Base-by-base conservation (phyloP, 257 asterid species). In the Salvia miltiorrhiza region DNA sequence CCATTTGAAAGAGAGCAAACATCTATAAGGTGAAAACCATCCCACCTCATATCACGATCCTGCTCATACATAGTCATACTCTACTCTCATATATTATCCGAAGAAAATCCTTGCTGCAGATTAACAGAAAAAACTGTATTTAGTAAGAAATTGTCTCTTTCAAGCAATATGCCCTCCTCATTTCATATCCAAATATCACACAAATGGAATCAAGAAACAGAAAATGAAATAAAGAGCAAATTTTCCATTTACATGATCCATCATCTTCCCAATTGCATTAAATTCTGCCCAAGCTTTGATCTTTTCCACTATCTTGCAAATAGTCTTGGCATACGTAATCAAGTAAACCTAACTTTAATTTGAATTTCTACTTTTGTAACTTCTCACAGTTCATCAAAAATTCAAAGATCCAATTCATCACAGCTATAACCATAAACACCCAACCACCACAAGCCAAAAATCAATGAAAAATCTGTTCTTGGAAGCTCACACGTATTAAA, bases 11-110 rank as follows among this genome's bases (percentile, higher is more conserved):
- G 80, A 32, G 90, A 56, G 69, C 97, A 89, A 61, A 91, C 91
- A 43, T 83, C 95, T 64, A 89, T 72, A 72, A 77, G 93, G 82
- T 91, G 91, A 40, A 91, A 88, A 59, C 86, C 89, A 55, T 85
- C 90, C 99, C 97, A 87, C 60, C 97, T 82, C 69, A 81, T 90
- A 75, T 94, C 97, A 58, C 89, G 93, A 78, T 94, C 97, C 26
- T 63, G 74, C 77, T 90, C 83, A 80, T 71, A 80, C 63, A 78
- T 76, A 50, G 78, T 74, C 88, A 86, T 83, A 73, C 62, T 56
- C 65, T 70, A 72, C 64, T 59, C 65, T 70, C 16, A 53, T 55
- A 50, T 43, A 41, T n/a, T 37, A 70, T 54, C 66, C 64, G 39
- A 61, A 21, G 32, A 67, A 60, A 50, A 72, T 60, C 39, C 35